Evolutionary conservation across 768 basidiomycete species (phyloP).

Genomic region (Kwoniella bestiolae): DNA sequence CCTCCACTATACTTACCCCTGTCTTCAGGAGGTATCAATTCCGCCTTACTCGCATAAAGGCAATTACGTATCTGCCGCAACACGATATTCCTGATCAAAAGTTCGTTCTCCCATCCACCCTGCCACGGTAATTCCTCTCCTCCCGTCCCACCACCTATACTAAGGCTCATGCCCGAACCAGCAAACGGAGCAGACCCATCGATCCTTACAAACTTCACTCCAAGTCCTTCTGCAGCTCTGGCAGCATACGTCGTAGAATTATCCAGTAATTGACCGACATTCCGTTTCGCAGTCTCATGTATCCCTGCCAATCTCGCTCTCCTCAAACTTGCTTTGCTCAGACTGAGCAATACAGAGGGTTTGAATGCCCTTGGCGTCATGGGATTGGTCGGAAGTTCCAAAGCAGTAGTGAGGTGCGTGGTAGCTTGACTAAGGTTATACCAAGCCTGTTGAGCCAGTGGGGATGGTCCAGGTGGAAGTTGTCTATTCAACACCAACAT

Average conservation of each 20-base stretch:
- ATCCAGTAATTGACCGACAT: constrained; percentile 39
- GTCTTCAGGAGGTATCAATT: constrained; percentile 27
- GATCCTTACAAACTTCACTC: constrained; percentile 26
- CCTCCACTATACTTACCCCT: constrained; percentile 1
- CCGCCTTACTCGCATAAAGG: constrained; percentile 25
- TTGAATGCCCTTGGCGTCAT: constrained; percentile 42
- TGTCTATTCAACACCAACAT: constrained; percentile 33
- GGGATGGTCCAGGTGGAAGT: constrained; percentile 39
- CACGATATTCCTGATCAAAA: constrained; percentile 31
- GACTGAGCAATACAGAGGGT: constrained; percentile 32
- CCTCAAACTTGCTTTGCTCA: constrained; percentile 36
- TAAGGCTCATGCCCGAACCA: constrained; percentile 14
- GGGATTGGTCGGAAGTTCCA: constrained; percentile 36
- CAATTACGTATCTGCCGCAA: constrained; percentile 40
- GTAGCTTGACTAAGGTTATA: constrained; percentile 41
- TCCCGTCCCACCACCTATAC: constrained; percentile 13
- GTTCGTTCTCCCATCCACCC: constrained; percentile 52
- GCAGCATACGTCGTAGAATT: constrained; percentile 52
- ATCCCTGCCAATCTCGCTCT: constrained; percentile 32
- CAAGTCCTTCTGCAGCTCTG: constrained; percentile 34
- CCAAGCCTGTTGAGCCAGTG: constrained; percentile 47
- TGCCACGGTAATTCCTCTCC: constrained; percentile 29
- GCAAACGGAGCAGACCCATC: neutral
- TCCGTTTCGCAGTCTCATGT: constrained; percentile 48
- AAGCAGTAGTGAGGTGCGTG: constrained; percentile 31